Percentiles rank a stretch among this genome's conserved stretches.
phyloP scores from a whole-genome alignment of 768 basidiomycete species.

The Epithele typhae region DNA sequence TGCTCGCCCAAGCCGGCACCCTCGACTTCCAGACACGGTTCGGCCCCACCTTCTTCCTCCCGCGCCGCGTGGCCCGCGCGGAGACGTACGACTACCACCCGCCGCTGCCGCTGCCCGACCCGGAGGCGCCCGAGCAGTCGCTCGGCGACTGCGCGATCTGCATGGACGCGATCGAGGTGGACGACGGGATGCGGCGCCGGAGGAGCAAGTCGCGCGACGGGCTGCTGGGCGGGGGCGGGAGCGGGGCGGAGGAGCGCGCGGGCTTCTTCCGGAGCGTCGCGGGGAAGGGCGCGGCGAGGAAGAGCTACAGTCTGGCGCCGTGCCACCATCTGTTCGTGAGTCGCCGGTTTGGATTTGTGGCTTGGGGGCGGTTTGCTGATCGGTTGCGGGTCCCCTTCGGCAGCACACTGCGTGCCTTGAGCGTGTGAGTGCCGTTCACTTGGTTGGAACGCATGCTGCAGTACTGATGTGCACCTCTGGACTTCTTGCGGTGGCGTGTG shows the following conservation, averaged over 20 bases:
- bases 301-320: conserved; percentile 81
- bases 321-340: conserved; percentile 87
- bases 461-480: conserved; percentile 4
- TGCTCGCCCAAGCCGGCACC: conserved; percentile 56
- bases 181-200: no score
- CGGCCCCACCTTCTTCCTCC: conserved; percentile 83
- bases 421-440: conserved; percentile 40
- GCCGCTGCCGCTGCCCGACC: conserved; percentile 58
- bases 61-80: conserved; percentile 53
- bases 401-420: conserved; percentile 88
- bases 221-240: no score
- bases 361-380: no score
- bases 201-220: no score
- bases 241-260: no score
- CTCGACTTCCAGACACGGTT: conserved; percentile 70
- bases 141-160: conserved; percentile 90
- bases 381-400: neutral
- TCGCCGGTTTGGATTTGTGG: conserved; percentile 13
- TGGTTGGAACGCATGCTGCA: neutral
- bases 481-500: conserved; percentile 23
- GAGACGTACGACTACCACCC: conserved; percentile 87
- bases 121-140: conserved; percentile 71
- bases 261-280: neutral
- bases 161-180: conserved; percentile 27
- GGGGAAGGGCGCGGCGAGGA: conserved; percentile 30